A percentile compares a stretch with the other conserved stretches of the same genome.
phyloP scores from a whole-genome alignment of 495 filamentous ascomycete genomes.

The Tuber aestivum region DNA sequence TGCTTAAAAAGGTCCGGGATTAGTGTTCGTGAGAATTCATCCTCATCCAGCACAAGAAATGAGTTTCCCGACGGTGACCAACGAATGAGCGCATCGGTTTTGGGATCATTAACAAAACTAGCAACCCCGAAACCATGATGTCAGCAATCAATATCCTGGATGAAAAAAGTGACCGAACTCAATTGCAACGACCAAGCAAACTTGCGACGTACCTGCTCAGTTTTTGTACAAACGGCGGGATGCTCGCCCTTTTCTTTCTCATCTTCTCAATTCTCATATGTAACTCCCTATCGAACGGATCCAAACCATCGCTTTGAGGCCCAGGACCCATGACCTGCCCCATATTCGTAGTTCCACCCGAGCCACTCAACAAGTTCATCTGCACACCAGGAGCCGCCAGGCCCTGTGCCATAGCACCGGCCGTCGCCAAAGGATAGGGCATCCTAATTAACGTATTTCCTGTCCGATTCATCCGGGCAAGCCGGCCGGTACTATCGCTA shows the following conservation, averaged over 20 bases:
- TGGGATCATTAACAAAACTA: slow-evolving; percentile 87
- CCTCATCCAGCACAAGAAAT: slow-evolving; percentile 94
- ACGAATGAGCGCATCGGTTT: slow-evolving; percentile 89
- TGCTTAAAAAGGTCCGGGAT: slow-evolving; percentile 99
- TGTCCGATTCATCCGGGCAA: slow-evolving; percentile 30
- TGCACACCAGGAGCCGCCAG: slow-evolving; percentile 14
- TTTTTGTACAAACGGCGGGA: slow-evolving; percentile 97
- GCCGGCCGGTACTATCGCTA: slow-evolving; percentile 8
- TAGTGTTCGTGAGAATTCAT: slow-evolving; percentile 95
- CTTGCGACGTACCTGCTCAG: slow-evolving; percentile 71
- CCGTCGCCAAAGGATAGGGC: slow-evolving; percentile 27
- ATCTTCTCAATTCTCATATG: slow-evolving; percentile 40
- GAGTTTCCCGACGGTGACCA: slow-evolving; percentile 96
- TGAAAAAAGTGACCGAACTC: slow-evolving; percentile 23
- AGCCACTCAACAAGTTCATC: slow-evolving; percentile 35
- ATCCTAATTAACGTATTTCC: slow-evolving; percentile 37
- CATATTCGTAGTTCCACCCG: slow-evolving; percentile 22
- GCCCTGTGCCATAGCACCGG: not conserved
- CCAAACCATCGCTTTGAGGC: slow-evolving; percentile 30
- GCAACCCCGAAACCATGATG: slow-evolving; percentile 29
- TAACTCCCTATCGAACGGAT: slow-evolving; percentile 36
- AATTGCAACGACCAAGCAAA: not conserved
- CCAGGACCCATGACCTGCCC: slow-evolving; percentile 29
- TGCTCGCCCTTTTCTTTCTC: slow-evolving; percentile 46
- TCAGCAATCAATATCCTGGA: slow-evolving; percentile 10